phyloP scores from a whole-genome alignment of 1,284 basidiomycete species.

The Macrocybe sp. region DNA sequence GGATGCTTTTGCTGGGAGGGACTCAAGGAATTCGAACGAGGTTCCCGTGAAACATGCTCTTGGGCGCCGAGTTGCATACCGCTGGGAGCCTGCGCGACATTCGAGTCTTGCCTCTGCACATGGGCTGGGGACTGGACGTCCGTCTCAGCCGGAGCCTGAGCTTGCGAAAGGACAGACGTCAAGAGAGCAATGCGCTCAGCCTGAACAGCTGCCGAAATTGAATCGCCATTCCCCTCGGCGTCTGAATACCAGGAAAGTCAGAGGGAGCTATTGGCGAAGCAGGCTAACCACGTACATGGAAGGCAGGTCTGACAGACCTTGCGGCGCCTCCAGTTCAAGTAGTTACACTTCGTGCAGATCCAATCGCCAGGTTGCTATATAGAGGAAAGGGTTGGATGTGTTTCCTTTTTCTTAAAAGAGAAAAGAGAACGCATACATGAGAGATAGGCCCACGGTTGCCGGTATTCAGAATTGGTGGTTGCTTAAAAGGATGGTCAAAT shows the following conservation, averaged over 20 bases:
- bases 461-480: constrained; percentile 83
- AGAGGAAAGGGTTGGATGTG: constrained; percentile 6
- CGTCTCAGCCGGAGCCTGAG: constrained; percentile 22
- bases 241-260: constrained; percentile 34
- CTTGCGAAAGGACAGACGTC: constrained; percentile 60
- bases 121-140: constrained; percentile 8
- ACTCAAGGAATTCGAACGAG: constrained; percentile 40
- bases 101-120: not conserved
- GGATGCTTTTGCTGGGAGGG: constrained; percentile 36
- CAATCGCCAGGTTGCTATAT: constrained; percentile 86
- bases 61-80: constrained; percentile 5
- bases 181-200: constrained; percentile 76
- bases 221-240: constrained; percentile 80
- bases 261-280: constrained; percentile 8
- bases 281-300: constrained; percentile 51
- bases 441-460: constrained; percentile 83
- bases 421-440: constrained; percentile 33
- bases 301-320: constrained; percentile 88
- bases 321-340: constrained; percentile 80
- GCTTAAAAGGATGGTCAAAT: constrained; percentile 32
- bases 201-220: constrained; percentile 74
- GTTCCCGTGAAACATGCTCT: constrained; percentile 19
- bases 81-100: constrained; percentile 8
- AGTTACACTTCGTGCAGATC: constrained; percentile 80
- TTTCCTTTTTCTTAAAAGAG: not conserved